Evolutionary conservation across 495 filamentous ascomycete species (phyloP), one percentile per base, ranked within the genome.

Genomic region (Hyphodiscus hymeniophilus): DNA sequence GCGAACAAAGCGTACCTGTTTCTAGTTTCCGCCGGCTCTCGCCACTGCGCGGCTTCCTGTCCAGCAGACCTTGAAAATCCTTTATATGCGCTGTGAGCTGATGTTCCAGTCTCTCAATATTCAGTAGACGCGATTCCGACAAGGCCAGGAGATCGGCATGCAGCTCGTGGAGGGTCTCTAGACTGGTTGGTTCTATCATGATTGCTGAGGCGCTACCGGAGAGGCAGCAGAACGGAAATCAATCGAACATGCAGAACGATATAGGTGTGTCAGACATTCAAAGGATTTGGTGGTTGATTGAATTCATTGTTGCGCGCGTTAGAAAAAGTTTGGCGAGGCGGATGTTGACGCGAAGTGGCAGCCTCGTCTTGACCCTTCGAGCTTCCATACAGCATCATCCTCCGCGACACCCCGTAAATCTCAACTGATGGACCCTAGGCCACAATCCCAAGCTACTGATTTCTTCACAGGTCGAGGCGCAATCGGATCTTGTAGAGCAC

Each of bases 101-200:
- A 49, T 76, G 58, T 32, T 73, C 73, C 15, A 89, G 69, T 44
- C 75, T 73, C 38, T 84, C 80, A 47, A 83, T 61, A 51, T 77
- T 83, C 24, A 71, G 70, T 38, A 84, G 66, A 32, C 73, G 74
- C 18, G 72, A 69, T 43, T 85, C 75, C 35, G 73, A 70, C 40
- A 90, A 68, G 38, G 80, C 77, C 51, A 80, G 66, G 42, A 95
- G 75, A 63, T 95, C 88, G 56, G 79, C 76, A 62, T 89, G 84
- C 39, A 95, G 74, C 63, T 74, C 81, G 62, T 83, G 79, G 50
- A 94, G 77, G 63, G 74, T 73, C 50, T 77, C 79, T 60, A 89
- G 70, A 46, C 70, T 74, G 57, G 76, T 74, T 47, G 72, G 61
- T 38, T 80, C 77, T 58, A 79, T 77, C 87, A 89, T 91, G 48